These are phyloP conservation scores for Chalara sp. DNA, from an alignment of 2,329 filamentous ascomycete species.

Conservation along the genomic window DNA sequence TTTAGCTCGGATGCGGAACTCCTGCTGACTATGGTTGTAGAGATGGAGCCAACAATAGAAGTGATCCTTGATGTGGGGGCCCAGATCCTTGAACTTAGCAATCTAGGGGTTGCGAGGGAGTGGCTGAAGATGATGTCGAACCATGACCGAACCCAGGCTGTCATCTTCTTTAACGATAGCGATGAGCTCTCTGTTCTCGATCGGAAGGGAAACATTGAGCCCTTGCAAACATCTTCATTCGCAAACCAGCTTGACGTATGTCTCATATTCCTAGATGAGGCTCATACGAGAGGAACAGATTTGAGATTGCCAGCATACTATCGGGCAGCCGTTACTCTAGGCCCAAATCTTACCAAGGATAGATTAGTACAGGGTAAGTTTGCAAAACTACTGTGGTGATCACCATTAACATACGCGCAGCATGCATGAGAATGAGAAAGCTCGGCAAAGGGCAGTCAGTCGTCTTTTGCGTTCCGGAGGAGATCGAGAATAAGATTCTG, in stretches of 20 bases:
- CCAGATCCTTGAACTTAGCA: constrained; percentile 57
- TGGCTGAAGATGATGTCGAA: constrained; percentile 39
- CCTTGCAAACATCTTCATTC: constrained; percentile 52
- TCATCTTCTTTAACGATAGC: constrained; percentile 49
- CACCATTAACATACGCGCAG: constrained; percentile 28
- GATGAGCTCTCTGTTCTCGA: constrained; percentile 50
- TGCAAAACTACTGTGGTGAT: background rate
- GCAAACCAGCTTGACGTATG: constrained; percentile 48
- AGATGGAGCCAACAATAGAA: constrained; percentile 33
- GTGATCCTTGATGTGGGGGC: constrained; percentile 68
- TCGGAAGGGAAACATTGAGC: constrained; percentile 36
- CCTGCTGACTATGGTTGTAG: constrained; percentile 38
- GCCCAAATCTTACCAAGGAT: constrained; percentile 57
- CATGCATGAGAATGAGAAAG: constrained; percentile 66
- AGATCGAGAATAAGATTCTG: constrained; percentile 50
- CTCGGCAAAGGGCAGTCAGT: constrained; percentile 62
- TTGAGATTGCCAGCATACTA: constrained; percentile 51
- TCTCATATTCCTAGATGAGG: constrained; percentile 63
- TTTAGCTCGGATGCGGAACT: constrained; percentile 28
- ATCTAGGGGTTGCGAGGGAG: constrained; percentile 41
- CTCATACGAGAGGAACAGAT: constrained; percentile 65
- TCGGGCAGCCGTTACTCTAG: constrained; percentile 61
- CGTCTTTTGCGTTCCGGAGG: constrained; percentile 50
- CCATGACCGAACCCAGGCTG: constrained; percentile 33
- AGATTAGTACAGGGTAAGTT: constrained; percentile 15